Base-by-base conservation (phyloP, 2,329 filamentous ascomycete genomes). In the Claviceps sp. region DNA sequence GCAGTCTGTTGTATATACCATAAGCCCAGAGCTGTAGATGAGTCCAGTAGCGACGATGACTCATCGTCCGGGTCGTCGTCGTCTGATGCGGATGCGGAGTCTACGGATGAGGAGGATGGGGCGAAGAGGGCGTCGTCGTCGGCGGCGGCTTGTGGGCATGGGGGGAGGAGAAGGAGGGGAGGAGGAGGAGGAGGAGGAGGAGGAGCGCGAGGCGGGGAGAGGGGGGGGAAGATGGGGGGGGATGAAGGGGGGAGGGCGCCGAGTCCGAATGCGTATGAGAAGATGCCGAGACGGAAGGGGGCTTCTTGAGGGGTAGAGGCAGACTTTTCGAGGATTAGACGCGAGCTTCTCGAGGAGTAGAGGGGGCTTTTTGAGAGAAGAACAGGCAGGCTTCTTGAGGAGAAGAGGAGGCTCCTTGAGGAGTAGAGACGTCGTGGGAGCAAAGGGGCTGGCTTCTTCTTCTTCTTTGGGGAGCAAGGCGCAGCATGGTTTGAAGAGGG, bases 1-100 rank as follows among this genome's bases (percentile, higher is more conserved):
- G 30, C 55, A 95, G 93, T 97, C n/a, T 98, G 93, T 77, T 98
- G 93, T 68, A 98, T 98, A 67, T 98, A 96, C 71, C 91, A 96
- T 71, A 86, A 86, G 55, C 84, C 88, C 6, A 86, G 85, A 59
- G 79, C 76, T 11, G 82, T 88, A 4, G 88, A 86, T 65, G 91
- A 97, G 66, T 93, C 86, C 37, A 89, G 84, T 34, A 34, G 30
- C 30, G 30, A 34, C 58, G 80, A 82, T 58, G 81, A 84, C 49
- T 74, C 46, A 73, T 72, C 6, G 73, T 75, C 76, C n/a, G 64
- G 67, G 55, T 76, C 66, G 69, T 41, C 40, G 40, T 14, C 13
- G 41, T 58, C 58, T 22, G 57, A 59, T 8, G 22, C 37, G 34
- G 45, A 37, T 11, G 34, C 45, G 18, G 45, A 37, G 18, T 38